phyloP scores from a whole-genome alignment of 2,329 filamentous ascomycete genomes.

The Paecilomyces sp. region DNA sequence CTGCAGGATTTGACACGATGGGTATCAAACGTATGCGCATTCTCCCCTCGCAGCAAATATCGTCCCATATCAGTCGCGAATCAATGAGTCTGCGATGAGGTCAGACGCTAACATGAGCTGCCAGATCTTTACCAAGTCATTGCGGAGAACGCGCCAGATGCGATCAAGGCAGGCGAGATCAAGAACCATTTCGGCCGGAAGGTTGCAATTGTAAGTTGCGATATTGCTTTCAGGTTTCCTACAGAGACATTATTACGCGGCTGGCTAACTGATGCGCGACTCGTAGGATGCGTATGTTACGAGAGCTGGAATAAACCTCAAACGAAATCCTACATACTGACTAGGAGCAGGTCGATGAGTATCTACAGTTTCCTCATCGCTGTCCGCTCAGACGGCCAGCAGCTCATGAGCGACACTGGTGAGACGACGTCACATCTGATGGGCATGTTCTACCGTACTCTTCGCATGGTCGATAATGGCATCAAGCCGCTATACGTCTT shows the following conservation, averaged over 20 bases:
- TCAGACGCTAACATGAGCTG: neutral
- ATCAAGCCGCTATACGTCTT: constrained; percentile 99
- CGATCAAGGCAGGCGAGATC: constrained; percentile 94
- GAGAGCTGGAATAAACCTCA: neutral
- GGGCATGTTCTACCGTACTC: constrained; percentile 98
- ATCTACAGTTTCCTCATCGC: constrained; percentile 98
- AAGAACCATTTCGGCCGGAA: constrained; percentile 98
- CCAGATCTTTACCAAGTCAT: constrained; percentile 69
- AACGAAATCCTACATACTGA: constrained; percentile 11
- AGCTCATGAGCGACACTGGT: constrained; percentile 88
- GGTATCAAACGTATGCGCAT: constrained; percentile 43
- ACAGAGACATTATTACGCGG: neutral
- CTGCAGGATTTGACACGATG: constrained; percentile 26
- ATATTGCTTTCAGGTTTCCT: neutral
- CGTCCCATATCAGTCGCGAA: neutral
- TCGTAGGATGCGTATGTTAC: constrained; percentile 50
- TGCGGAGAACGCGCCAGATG: constrained; percentile 88
- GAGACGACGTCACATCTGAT: constrained; percentile 97
- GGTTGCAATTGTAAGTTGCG: constrained; percentile 75
- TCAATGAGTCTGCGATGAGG: neutral
- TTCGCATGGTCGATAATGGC: constrained; percentile 96
- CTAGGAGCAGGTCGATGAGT: constrained; percentile 71
- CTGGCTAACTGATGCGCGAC: constrained; percentile 5
- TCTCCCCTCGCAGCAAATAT: neutral
- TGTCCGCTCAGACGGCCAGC: constrained; percentile 91